A percentile compares a stretch with the other conserved stretches of the same genome.
phyloP scores from a whole-genome alignment of 2,329 filamentous ascomycete species.

The Colletotrichum limetticola region DNA sequence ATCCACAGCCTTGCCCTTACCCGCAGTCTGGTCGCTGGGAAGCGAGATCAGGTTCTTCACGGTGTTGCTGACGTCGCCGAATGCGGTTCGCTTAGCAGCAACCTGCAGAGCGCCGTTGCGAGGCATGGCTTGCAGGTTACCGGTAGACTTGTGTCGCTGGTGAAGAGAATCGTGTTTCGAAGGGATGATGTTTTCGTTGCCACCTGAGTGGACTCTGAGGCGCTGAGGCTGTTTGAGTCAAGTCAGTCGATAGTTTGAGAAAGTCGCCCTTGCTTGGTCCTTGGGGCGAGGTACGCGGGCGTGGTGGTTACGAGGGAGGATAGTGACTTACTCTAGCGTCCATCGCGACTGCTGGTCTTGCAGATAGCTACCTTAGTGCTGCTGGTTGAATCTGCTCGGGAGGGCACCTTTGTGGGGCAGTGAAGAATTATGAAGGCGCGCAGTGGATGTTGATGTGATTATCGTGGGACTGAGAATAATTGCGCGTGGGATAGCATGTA shows the following conservation, averaged over 20 bases:
- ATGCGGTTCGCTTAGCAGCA: conserved; percentile 79
- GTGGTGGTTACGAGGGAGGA: conserved; percentile 8
- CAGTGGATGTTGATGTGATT: conserved; percentile 23
- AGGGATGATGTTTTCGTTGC: conserved; percentile 76
- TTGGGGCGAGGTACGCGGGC: background rate
- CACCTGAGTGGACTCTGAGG: conserved; percentile 58
- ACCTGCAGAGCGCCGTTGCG: conserved; percentile 68
- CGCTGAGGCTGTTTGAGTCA: conserved; percentile 48
- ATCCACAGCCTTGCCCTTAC: conserved; percentile 51
- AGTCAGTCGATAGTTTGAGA: conserved; percentile 8
- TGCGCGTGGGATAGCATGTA: conserved; percentile 29
- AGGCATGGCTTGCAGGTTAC: conserved; percentile 65
- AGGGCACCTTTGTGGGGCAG: background rate
- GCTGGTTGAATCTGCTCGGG: conserved; percentile 25
- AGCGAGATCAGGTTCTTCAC: conserved; percentile 45
- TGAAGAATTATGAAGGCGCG: conserved; percentile 22
- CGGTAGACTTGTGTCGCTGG: conserved; percentile 84
- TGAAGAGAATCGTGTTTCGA: conserved; percentile 72
- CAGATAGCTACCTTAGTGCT: conserved; percentile 20
- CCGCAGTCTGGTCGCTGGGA: conserved; percentile 39
- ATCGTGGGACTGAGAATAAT: conserved; percentile 10
- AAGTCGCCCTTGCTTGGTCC: background rate
- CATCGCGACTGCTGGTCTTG: conserved; percentile 32
- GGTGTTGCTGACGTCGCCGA: conserved; percentile 85
- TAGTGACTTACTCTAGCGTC: conserved; percentile 37